These are phyloP conservation scores for Chenopodium berlandieri DNA, from an alignment of 148 eudicot genomes.

Conservation along the genomic window DNA sequence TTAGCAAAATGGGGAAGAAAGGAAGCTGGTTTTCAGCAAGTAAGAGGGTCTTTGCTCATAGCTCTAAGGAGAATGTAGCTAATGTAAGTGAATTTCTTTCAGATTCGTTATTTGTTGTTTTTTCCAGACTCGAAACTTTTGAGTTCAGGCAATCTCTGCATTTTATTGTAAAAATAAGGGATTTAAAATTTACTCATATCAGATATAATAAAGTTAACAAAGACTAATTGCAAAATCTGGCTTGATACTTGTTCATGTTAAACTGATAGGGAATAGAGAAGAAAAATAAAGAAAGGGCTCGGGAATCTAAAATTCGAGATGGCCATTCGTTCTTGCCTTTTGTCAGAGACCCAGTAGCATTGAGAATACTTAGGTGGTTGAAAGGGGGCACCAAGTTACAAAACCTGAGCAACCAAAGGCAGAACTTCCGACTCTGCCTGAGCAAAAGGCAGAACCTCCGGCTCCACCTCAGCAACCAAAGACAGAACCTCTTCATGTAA, in stretches of 20 bases:
- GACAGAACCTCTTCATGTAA: constrained; percentile 16
- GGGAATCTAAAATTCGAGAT: no score
- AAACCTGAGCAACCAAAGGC: constrained; percentile 23
- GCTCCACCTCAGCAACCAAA: constrained; percentile 27
- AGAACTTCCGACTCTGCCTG: constrained; percentile 41
- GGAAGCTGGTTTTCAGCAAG: constrained; percentile 96
- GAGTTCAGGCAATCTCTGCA: no score
- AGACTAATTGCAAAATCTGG: no score
- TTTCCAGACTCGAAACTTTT: no score
- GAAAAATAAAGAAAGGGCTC: no score
- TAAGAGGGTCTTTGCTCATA: constrained; percentile 64
- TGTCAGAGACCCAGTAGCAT: constrained; percentile 74
- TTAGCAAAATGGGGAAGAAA: constrained; percentile 87
- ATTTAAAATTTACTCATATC: no score
- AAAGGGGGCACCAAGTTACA: constrained; percentile 46
- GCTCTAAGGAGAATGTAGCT: constrained; percentile 69
- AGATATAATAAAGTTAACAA: no score
- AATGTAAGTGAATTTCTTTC: constrained; percentile 48
- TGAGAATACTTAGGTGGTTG: constrained; percentile 75
- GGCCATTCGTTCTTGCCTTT: no score
- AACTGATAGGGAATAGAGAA: no score
- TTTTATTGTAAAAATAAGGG: no score
- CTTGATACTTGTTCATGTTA: no score
- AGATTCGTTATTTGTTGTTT: neutral
- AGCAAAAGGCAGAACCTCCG: neutral